Evolutionary conservation across 768 basidiomycete genomes (phyloP).

Genomic region (Naganishia antarctica): DNA sequence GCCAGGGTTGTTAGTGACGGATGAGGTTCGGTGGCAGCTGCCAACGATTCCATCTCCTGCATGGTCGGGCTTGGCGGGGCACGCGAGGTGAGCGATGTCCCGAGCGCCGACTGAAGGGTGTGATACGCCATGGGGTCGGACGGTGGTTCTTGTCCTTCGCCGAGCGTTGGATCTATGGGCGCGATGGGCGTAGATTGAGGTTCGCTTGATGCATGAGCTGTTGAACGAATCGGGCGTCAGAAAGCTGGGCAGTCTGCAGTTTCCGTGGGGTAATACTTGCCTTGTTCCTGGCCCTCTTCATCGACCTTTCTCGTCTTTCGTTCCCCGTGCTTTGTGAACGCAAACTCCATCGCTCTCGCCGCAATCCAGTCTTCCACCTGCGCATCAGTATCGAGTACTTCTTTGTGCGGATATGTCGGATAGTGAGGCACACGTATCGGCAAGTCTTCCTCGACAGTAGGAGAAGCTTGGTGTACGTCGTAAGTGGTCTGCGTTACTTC

Average conservation of each 20-base stretch:
- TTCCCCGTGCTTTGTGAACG: conserved; percentile 16
- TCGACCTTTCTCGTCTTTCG: background rate
- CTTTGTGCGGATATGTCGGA: background rate
- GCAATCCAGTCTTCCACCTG: conserved; percentile 12
- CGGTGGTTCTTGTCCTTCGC: background rate
- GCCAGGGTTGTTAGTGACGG: background rate
- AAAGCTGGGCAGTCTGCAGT: too few relatives aligned
- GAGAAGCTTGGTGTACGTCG: background rate
- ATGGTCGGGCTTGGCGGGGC: background rate
- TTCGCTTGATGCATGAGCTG: too few relatives aligned
- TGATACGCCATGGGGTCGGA: background rate
- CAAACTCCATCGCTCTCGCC: conserved; percentile 7
- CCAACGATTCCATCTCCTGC: conserved; percentile 2
- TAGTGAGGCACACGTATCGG: background rate
- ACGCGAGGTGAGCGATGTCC: too few relatives aligned
- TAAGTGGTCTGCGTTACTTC: background rate
- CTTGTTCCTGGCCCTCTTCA: background rate
- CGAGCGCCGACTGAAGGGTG: background rate
- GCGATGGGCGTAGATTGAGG: too few relatives aligned
- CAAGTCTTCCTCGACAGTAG: background rate
- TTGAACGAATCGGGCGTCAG: too few relatives aligned
- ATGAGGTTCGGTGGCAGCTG: background rate
- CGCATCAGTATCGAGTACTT: background rate
- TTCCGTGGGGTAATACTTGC: too few relatives aligned
- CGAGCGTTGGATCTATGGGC: background rate